These are phyloP conservation scores for Cetraspora pellucida DNA, from an alignment of 192 early-diverging fungal genomes.

Conservation along the genomic window DNA sequence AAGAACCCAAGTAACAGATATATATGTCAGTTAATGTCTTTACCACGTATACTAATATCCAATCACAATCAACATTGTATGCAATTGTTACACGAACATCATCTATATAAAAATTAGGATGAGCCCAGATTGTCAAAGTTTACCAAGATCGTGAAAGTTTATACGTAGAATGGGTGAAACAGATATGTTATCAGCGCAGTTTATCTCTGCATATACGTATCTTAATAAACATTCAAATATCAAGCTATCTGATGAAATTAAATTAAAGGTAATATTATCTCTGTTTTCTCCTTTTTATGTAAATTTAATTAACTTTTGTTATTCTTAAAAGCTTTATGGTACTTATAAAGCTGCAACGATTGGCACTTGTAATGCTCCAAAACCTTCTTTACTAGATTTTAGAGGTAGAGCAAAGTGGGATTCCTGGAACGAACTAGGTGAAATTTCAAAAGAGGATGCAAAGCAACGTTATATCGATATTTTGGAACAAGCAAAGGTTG, in stretches of 20 bases:
- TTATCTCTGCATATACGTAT: neutral
- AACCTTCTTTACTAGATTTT: constrained; percentile 47
- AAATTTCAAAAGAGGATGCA: constrained; percentile 28
- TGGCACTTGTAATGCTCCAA: constrained; percentile 38
- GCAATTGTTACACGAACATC: too few relatives aligned
- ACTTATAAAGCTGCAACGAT: constrained; percentile 47
- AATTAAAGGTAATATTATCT: constrained; percentile 3
- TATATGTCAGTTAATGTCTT: too few relatives aligned
- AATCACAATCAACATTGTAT: too few relatives aligned
- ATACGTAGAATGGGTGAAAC: too few relatives aligned
- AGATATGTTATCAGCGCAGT: neutral
- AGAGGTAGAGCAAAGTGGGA: constrained; percentile 49
- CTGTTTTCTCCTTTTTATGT: neutral
- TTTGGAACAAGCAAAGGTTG: constrained; percentile 16
- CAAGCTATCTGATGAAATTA: constrained; percentile 15
- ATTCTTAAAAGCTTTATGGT: constrained; percentile 40
- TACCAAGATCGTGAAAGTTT: too few relatives aligned
- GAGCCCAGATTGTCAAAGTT: too few relatives aligned
- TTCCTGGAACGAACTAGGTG: constrained; percentile 45
- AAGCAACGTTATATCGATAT: constrained; percentile 22
- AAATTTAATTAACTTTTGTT: neutral
- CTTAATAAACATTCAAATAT: neutral
- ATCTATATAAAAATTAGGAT: too few relatives aligned
- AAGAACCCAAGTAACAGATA: too few relatives aligned
- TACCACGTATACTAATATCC: too few relatives aligned